These are phyloP conservation scores for Stentor coeruleus DNA, from an alignment of 73 alveolate genomes.

Conservation along the genomic window DNA sequence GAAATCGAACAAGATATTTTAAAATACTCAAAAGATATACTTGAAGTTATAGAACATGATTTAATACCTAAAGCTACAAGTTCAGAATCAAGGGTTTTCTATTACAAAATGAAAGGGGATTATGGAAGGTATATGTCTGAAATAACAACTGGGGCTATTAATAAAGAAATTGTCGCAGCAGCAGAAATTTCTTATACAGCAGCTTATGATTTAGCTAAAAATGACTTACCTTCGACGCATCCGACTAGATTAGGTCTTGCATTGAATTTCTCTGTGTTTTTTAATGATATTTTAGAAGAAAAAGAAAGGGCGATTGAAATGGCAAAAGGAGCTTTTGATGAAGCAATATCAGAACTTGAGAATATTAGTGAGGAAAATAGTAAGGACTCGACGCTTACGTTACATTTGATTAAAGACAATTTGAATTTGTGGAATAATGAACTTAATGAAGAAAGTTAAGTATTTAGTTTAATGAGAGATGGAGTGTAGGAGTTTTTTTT, in stretches of 20 bases:
- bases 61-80: slow-evolving; percentile 54
- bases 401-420: slow-evolving; percentile 19
- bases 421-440: neutral
- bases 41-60: slow-evolving; percentile 46
- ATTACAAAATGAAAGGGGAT: slow-evolving; percentile 78
- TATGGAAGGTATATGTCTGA: slow-evolving; percentile 77
- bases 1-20: slow-evolving; percentile 63
- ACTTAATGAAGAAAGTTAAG: slow-evolving; percentile 13
- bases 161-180: slow-evolving; percentile 40
- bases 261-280: slow-evolving; percentile 72
- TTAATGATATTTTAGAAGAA: slow-evolving; percentile 76
- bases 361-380: slow-evolving; percentile 20
- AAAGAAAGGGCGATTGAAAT: slow-evolving; percentile 70
- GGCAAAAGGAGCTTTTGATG: slow-evolving; percentile 52
- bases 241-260: slow-evolving; percentile 67
- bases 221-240: slow-evolving; percentile 67
- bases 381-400: slow-evolving; percentile 19
- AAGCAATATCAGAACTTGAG: slow-evolving; percentile 27
- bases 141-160: slow-evolving; percentile 58
- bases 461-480: neutral
- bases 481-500: neutral
- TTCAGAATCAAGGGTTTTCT: slow-evolving; percentile 68
- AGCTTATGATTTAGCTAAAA: slow-evolving; percentile 34
- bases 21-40: slow-evolving; percentile 52
- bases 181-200: slow-evolving; percentile 53